Evolutionary conservation across 768 basidiomycete species (phyloP).

Genomic region (Russula ochroleuca): DNA sequence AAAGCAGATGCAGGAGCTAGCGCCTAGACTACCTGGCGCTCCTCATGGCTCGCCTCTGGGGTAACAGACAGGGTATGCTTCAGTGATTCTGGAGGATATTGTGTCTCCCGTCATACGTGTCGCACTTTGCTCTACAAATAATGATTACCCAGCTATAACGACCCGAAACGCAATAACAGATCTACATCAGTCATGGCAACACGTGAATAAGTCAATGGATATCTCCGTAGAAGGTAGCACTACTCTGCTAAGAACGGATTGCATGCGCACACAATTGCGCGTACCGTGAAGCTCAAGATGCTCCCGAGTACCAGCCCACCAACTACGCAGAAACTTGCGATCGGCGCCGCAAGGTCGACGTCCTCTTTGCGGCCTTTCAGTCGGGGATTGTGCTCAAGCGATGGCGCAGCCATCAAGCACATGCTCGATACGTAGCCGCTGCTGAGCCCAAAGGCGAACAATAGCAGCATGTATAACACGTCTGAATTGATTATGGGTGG

Average conservation of each 20-base stretch:
- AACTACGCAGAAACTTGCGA: slow-evolving; percentile 73
- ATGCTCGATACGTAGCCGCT: slow-evolving; percentile 79
- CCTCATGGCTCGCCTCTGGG: slow-evolving; percentile 13
- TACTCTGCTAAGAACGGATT: slow-evolving; percentile 55
- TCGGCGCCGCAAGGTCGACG: slow-evolving; percentile 80
- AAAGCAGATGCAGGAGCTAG: slow-evolving; percentile 63
- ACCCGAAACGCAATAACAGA: background rate
- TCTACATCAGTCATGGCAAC: background rate
- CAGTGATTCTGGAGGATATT: background rate
- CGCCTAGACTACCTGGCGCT: slow-evolving; percentile 63
- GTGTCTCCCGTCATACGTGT: background rate
- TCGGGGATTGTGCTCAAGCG: slow-evolving; percentile 71
- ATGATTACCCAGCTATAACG: background rate
- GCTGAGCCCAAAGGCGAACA: slow-evolving; percentile 68
- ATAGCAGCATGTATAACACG: slow-evolving; percentile 63
- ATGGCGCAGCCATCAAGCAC: slow-evolving; percentile 80
- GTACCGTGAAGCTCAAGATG: slow-evolving; percentile 74
- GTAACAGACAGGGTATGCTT: background rate
- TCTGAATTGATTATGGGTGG: slow-evolving; percentile 66
- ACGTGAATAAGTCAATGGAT: background rate
- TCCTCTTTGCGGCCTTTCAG: slow-evolving; percentile 67
- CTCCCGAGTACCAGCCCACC: slow-evolving; percentile 75
- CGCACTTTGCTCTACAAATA: background rate
- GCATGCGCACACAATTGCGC: slow-evolving; percentile 61
- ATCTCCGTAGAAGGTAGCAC: background rate